Conservation (phyloP, 139 green algal species). For the Coccomyxa sp. region DNA sequence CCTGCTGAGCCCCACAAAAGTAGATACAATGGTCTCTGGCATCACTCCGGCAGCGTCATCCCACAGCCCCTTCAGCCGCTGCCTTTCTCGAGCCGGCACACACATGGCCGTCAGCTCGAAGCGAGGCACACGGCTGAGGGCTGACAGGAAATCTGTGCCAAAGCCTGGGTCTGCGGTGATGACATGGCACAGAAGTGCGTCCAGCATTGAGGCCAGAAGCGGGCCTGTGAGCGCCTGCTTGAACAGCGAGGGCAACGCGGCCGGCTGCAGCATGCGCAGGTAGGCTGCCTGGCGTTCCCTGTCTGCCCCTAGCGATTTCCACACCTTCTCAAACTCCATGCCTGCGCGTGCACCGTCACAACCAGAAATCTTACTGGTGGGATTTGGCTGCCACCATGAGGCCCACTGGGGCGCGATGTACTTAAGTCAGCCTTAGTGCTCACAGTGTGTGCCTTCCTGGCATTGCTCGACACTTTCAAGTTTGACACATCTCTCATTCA, state of each 20-base stretch:
- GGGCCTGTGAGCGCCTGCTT: slow-evolving; percentile 47
- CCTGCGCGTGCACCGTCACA: slow-evolving; percentile 11
- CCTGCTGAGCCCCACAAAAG: background rate
- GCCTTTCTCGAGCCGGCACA: background rate
- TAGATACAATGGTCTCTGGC: too few relatives aligned
- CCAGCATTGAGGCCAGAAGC: slow-evolving; percentile 27
- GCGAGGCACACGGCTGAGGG: background rate
- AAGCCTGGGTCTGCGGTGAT: background rate
- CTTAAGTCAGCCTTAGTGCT: too few relatives aligned
- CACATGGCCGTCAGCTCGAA: background rate
- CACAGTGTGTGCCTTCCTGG: too few relatives aligned
- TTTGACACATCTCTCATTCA: too few relatives aligned
- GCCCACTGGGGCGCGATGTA: too few relatives aligned
- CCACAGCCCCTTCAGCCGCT: too few relatives aligned
- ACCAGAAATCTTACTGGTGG: background rate
- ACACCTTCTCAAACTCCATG: slow-evolving; percentile 64
- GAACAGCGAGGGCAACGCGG: slow-evolving; percentile 48
- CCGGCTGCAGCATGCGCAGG: slow-evolving; percentile 37
- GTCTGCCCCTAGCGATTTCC: slow-evolving; percentile 47
- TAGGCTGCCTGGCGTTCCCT: slow-evolving; percentile 38
- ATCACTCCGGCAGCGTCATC: too few relatives aligned
- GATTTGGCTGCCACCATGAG: too few relatives aligned
- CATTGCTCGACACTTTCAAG: too few relatives aligned
- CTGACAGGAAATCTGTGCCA: background rate
- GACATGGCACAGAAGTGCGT: slow-evolving; percentile 22